Evolutionary conservation across 305 asterid genomes (phyloP).

Genomic region (Plantago lanceolata): DNA sequence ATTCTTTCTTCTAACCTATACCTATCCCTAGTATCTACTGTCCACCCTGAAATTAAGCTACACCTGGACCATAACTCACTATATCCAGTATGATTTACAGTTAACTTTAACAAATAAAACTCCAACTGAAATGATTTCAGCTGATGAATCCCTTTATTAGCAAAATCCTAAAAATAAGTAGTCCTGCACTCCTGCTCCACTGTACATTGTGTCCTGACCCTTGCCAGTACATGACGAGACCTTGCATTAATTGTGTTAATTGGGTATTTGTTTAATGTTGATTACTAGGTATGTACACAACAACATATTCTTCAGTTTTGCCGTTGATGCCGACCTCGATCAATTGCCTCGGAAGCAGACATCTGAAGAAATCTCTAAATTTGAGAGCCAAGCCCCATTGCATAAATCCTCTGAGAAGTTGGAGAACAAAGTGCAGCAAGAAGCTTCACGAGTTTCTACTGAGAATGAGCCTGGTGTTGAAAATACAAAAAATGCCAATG

Average conservation of each 20-base stretch:
- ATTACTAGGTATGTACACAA: constrained; percentile 84
- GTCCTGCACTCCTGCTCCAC: constrained; percentile 4
- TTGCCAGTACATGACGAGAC: not conserved
- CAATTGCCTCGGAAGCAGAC: constrained; percentile 54
- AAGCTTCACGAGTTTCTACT: constrained; percentile 33
- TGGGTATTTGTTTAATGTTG: constrained; percentile 24
- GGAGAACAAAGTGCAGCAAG: constrained; percentile 34
- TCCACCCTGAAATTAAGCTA: not conserved
- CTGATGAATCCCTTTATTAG: too few species aligned
- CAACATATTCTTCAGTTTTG: constrained; percentile 96
- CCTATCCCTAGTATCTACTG: not conserved
- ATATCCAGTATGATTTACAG: too few species aligned
- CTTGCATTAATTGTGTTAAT: constrained; percentile 5
- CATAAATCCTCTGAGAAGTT: constrained; percentile 37
- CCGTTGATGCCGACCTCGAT: constrained; percentile 80
- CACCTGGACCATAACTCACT: not conserved
- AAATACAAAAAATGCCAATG: constrained; percentile 36
- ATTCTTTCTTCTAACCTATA: not conserved
- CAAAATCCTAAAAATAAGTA: not conserved
- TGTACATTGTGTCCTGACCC: not conserved
- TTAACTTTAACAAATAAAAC: too few species aligned
- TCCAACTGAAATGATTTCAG: too few species aligned
- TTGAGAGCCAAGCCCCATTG: constrained; percentile 30
- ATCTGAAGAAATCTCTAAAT: constrained; percentile 43
- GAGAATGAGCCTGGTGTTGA: constrained; percentile 33